These are phyloP conservation scores for Aspergillus homomorphus DNA, from an alignment of 495 filamentous ascomycete genomes.

Conservation along the genomic window DNA sequence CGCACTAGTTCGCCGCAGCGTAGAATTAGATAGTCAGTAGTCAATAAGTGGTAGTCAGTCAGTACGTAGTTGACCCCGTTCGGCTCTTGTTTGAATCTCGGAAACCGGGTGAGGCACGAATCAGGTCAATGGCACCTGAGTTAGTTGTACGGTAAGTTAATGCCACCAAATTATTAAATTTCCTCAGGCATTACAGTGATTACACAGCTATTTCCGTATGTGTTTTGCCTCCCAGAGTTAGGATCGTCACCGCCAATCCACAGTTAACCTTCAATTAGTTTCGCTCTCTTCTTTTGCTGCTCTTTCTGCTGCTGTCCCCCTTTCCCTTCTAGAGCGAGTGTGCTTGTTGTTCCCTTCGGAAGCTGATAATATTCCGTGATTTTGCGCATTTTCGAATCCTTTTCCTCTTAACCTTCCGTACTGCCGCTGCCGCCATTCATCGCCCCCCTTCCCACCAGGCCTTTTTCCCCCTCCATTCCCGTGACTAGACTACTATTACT, in stretches of 20 bases:
- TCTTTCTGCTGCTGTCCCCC: constrained; percentile 21
- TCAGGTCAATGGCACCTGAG: constrained; percentile 21
- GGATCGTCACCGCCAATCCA: constrained; percentile 34
- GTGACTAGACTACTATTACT: constrained; percentile 11
- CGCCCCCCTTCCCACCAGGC: constrained; percentile 25
- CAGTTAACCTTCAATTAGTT: constrained; percentile 18
- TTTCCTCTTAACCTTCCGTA: constrained; percentile 25
- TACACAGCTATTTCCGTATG: constrained; percentile 9
- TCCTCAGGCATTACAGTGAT: too few species aligned
- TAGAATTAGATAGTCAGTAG: background rate
- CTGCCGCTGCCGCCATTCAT: constrained; percentile 28
- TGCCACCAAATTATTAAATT: constrained; percentile 4
- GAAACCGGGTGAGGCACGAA: constrained; percentile 25
- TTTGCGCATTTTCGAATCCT: constrained; percentile 30
- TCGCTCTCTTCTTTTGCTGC: constrained; percentile 19
- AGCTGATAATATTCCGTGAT: constrained; percentile 7
- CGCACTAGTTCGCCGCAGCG: too few species aligned
- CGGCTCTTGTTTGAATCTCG: constrained; percentile 22
- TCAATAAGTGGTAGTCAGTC: constrained; percentile 1
- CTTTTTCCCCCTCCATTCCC: constrained; percentile 28
- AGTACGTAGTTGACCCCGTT: constrained; percentile 6
- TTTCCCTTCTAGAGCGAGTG: constrained; percentile 5
- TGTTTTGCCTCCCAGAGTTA: constrained; percentile 37
- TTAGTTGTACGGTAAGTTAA: constrained; percentile 4
- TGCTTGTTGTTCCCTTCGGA: constrained; percentile 9